These are phyloP conservation scores for Pyricularia pennisetigena DNA, from an alignment of 2,329 filamentous ascomycete species.

Conservation along the genomic window DNA sequence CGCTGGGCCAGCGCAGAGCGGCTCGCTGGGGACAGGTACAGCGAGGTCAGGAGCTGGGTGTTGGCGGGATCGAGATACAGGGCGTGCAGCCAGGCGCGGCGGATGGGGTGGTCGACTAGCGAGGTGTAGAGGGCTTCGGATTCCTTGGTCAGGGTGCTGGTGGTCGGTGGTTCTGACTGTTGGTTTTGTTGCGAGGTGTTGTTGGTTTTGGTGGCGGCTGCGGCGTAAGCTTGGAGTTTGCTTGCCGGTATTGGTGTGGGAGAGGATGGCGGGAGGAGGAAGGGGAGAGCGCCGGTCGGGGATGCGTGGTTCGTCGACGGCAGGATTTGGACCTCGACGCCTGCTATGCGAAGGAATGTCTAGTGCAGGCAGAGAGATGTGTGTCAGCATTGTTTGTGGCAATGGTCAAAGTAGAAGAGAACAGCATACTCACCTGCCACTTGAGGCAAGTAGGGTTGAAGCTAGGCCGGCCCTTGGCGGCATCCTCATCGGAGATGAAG, in stretches of 20 bases:
- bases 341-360: constrained; percentile 74
- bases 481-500: constrained; percentile 60
- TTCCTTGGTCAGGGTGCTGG: neutral
- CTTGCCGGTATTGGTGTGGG: constrained; percentile 14
- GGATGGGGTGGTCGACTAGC: constrained; percentile 66
- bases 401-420: neutral
- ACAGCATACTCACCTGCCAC: constrained; percentile 70
- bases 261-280: constrained; percentile 51
- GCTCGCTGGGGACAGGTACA: constrained; percentile 61
- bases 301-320: constrained; percentile 90
- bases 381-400: neutral
- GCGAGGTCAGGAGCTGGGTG: constrained; percentile 52
- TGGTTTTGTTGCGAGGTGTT: constrained; percentile 13
- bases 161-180: constrained; percentile 5
- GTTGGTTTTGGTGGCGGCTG: constrained; percentile 4
- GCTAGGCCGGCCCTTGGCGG: constrained; percentile 53
- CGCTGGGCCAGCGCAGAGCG: constrained; percentile 51
- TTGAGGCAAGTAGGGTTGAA: constrained; percentile 91
- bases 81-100: constrained; percentile 79
- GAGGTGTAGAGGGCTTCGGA: constrained; percentile 55
- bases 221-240: constrained; percentile 14
- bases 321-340: constrained; percentile 54
- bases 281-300: constrained; percentile 79
- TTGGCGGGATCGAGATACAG: constrained; percentile 70
- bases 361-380: constrained; percentile 21